Evolutionary conservation across 148 eudicot species (phyloP).

Genomic region (Rhododendron ovatum): DNA sequence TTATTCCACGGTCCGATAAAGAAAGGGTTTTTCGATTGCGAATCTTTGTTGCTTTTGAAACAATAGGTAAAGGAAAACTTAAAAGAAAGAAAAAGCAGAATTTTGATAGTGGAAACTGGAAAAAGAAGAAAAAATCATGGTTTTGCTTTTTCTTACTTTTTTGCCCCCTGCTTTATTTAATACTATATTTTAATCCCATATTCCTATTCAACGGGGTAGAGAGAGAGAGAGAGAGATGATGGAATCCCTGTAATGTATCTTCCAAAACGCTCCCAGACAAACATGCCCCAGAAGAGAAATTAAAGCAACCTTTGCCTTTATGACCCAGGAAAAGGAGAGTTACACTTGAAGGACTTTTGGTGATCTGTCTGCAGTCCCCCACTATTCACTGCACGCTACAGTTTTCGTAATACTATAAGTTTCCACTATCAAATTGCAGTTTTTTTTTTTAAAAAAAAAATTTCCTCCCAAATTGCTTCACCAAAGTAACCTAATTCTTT

Average conservation of each 20-base stretch:
- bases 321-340: slow-evolving; percentile 27
- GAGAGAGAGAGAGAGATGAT: slow-evolving; percentile 1
- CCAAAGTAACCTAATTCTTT: too few species aligned
- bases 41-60: not conserved
- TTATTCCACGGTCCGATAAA: not conserved
- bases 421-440: not conserved
- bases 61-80: not conserved
- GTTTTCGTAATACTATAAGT: not conserved
- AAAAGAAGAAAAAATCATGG: not conserved
- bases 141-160: not conserved
- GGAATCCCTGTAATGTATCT: slow-evolving; percentile 31
- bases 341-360: not conserved
- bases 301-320: slow-evolving; percentile 35
- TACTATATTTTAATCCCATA: too few species aligned
- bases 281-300: slow-evolving; percentile 30
- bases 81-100: not conserved
- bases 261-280: slow-evolving; percentile 44
- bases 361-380: not conserved
- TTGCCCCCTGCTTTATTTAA: not conserved
- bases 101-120: not conserved
- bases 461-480: too few species aligned
- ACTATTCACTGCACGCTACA: not conserved
- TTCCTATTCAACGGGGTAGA: not conserved
- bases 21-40: not conserved
- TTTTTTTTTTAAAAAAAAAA: too few species aligned